phyloP scores from a whole-genome alignment of 139 green algal genomes.

The Coelastrella sp. region DNA sequence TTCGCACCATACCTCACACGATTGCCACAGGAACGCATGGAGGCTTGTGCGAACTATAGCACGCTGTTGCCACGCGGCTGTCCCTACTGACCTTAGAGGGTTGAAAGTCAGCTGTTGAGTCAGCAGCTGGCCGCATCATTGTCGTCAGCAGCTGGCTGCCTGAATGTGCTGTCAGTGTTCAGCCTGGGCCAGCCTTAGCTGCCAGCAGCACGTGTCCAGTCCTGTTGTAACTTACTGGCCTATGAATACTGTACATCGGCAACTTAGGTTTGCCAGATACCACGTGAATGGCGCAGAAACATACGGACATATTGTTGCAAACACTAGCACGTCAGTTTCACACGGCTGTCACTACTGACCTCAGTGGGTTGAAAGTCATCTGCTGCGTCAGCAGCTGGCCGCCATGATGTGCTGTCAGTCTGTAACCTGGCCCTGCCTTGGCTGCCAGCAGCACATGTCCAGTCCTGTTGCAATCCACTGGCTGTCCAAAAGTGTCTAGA shows the following conservation, averaged over 20 bases:
- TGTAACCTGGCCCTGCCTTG: not conserved
- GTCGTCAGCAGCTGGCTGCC: not conserved
- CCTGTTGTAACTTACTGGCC: constrained; percentile 1
- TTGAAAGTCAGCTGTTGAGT: not conserved
- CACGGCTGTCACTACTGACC: too few relatives aligned
- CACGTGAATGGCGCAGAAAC: too few relatives aligned
- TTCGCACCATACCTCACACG: too few relatives aligned
- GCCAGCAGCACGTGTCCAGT: constrained; percentile 30
- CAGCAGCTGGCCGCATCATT: not conserved
- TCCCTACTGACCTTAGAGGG: too few relatives aligned
- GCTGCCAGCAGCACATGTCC: constrained; percentile 33
- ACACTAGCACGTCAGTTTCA: too few relatives aligned
- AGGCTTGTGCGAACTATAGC: too few relatives aligned
- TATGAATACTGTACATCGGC: too few relatives aligned
- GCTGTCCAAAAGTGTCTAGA: not conserved
- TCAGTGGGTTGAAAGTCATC: too few relatives aligned
- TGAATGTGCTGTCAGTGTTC: not conserved
- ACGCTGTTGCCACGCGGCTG: too few relatives aligned
- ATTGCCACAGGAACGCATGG: too few relatives aligned
- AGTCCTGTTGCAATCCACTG: constrained; percentile 19
- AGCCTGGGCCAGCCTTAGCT: not conserved
- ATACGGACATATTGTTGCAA: too few relatives aligned
- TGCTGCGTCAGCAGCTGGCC: not conserved
- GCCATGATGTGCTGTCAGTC: not conserved
- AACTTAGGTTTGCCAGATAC: too few relatives aligned